Evolutionary conservation across 83 land plant genomes (phyloP).

Genomic region (Diphasiastrum complanatum): DNA sequence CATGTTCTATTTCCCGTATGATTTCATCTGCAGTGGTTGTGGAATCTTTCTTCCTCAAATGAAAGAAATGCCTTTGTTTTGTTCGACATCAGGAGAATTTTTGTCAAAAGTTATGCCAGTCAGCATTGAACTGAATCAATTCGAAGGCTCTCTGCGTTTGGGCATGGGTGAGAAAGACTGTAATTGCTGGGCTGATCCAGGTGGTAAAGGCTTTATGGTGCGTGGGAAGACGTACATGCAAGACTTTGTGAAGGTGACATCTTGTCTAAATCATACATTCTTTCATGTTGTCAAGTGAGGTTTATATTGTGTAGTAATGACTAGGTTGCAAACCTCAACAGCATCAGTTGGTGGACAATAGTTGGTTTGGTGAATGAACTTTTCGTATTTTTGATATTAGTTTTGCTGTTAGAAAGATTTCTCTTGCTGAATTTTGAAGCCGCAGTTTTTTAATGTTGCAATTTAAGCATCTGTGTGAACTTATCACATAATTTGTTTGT

Average conservation of each 20-base stretch:
- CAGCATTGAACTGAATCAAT: neutral
- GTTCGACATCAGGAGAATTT: too few species aligned
- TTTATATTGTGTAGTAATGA: too few species aligned
- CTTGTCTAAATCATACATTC: too few species aligned
- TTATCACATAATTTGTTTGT: neutral
- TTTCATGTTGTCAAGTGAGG: too few species aligned
- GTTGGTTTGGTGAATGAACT: too few species aligned
- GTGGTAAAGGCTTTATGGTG: too few species aligned
- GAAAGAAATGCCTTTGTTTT: neutral
- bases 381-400: too few species aligned
- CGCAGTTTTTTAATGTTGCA: too few species aligned
- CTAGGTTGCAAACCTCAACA: too few species aligned
- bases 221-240: constrained; percentile 15
- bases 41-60: neutral
- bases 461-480: too few species aligned
- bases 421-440: too few species aligned
- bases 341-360: neutral
- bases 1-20: neutral
- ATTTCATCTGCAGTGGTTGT: neutral
- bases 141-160: constrained; percentile 3
- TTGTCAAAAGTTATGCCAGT: neutral
- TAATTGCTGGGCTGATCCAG: constrained; percentile 12
- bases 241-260: constrained; percentile 12
- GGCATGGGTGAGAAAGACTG: neutral
- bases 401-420: too few species aligned